A percentile compares a stretch with the other conserved stretches of the same genome.
These are phyloP conservation scores for Gossypium turneri DNA, from an alignment of 345 rosid species.

Conservation along the genomic window DNA sequence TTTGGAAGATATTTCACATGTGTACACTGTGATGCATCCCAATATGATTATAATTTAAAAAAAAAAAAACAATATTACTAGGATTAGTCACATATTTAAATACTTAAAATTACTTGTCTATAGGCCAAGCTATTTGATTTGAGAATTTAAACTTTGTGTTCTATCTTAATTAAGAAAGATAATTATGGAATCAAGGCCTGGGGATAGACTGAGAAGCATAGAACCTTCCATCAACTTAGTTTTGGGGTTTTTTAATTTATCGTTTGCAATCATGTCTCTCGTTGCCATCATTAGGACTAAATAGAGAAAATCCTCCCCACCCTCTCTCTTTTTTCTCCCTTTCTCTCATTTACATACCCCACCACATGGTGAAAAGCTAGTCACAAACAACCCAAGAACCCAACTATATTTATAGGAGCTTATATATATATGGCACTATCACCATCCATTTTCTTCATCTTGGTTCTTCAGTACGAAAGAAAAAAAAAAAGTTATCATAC, in stretches of 20 bases:
- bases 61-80: not conserved
- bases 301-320: conserved; percentile 14
- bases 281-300: conserved; percentile 41
- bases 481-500: not conserved
- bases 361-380: conserved; percentile 2
- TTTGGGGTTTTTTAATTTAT: conserved; percentile 2
- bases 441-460: not conserved
- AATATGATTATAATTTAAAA: not conserved
- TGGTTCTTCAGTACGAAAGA: not conserved
- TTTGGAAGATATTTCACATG: not conserved
- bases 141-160: not conserved
- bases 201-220: not conserved
- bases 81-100: not conserved
- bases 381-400: conserved; percentile 1
- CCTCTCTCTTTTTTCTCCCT: not conserved
- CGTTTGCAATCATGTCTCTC: conserved; percentile 34
- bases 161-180: not conserved
- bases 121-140: not conserved
- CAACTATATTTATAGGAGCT: conserved; percentile 28
- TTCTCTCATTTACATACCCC: conserved; percentile 13
- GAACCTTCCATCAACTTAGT: conserved; percentile 24
- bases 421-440: not conserved
- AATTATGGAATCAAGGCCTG: not conserved
- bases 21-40: not conserved
- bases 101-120: not conserved